Base-by-base conservation (phyloP, 345 rosid genomes). In the Salix caprea region DNA sequence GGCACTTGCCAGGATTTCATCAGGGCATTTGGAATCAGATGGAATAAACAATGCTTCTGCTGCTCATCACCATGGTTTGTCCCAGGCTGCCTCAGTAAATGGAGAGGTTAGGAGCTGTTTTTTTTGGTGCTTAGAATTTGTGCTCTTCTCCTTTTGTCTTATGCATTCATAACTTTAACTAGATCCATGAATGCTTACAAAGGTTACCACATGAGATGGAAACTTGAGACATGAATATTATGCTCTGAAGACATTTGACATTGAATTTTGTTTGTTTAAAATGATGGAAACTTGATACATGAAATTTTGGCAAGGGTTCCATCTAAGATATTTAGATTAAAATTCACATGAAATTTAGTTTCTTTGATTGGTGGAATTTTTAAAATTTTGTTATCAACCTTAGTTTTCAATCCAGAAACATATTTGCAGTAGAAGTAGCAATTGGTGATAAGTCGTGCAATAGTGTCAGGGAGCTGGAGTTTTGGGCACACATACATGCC, bases 1-100 rank as follows among this genome's bases (percentile, higher is more conserved):
- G 60, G 91, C 91, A 42, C 97, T 96, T 71, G 90, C 91, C 62
- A 88, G 97, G 85, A 88, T 89, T 81, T 93, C 99, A 52, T 90
- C 92, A 6, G 89, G 99, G 70, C 93, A 89, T 77, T 78, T 87
- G 76, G 97, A 90, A 68, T 72, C 90, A 21, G 97, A 93, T 88
- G 90, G 85, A 74, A 77, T 70, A 48, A 81, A 70, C 71, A 84
- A 65, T 80, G 74, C 84, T 71, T 73, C 90, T 70, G 44, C 80
- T 76, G 78, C 78, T 82, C 84, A 83, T 71, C 92, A 88, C 72
- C 85, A 79, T 79, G 85, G 81, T 71, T 82, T 88, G 48, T 76
- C 88, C 40, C 96, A 83, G 78, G 67, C 81, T 69, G 71, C 82
- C 79, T 71, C 86, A 52, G 91, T 84, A 77, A 93, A 86, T 79